Conservation (phyloP, 2,329 filamentous ascomycete species). For the Colletotrichum lentis region DNA sequence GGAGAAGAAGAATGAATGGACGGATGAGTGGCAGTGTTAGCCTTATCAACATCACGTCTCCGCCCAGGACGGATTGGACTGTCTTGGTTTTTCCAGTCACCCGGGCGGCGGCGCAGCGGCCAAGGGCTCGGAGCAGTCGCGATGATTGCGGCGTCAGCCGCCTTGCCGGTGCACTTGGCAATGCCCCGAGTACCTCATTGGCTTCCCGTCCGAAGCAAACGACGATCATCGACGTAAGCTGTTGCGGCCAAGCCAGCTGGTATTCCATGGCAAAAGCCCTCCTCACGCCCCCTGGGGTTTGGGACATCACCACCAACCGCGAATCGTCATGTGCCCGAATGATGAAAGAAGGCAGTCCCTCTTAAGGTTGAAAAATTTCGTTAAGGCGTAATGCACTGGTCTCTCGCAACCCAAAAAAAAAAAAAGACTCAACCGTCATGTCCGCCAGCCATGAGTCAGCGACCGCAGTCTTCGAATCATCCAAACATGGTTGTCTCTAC, state of each 20-base stretch:
- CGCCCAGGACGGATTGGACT: neutral
- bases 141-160: neutral
- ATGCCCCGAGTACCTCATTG: neutral
- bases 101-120: slow-evolving; percentile 22
- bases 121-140: neutral
- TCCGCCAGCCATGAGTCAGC: slow-evolving; percentile 13
- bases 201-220: neutral
- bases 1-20: too few species aligned
- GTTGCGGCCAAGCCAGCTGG: neutral
- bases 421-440: slow-evolving; percentile 28
- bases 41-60: neutral
- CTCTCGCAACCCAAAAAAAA: slow-evolving; percentile 13
- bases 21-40: too few species aligned
- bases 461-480: slow-evolving; percentile 17
- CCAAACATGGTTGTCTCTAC: slow-evolving; percentile 13
- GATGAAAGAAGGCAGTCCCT: neutral
- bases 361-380: slow-evolving; percentile 13
- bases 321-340: neutral
- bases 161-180: slow-evolving; percentile 8
- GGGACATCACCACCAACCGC: neutral
- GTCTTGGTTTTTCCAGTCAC: neutral
- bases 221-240: neutral
- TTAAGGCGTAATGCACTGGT: slow-evolving; percentile 27
- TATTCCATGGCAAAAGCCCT: neutral
- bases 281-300: neutral